Evolutionary conservation across 2,329 filamentous ascomycete species (phyloP).

Genomic region (Pseudogymnoascus sp.): DNA sequence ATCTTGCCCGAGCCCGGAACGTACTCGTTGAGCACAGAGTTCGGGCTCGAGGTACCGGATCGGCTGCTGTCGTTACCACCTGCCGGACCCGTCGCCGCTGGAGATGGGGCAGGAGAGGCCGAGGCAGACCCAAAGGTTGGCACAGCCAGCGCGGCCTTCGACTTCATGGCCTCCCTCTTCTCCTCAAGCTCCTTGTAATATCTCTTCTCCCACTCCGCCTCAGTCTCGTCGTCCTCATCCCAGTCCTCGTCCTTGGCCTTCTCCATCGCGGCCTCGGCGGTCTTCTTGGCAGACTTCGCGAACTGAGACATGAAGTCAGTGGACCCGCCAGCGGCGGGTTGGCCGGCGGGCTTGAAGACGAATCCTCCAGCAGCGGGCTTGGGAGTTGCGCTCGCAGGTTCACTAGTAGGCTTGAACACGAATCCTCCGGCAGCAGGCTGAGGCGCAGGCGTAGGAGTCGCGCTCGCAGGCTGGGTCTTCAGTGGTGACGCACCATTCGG

Average conservation of each 20-base stretch:
- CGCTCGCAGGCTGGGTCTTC: neutral
- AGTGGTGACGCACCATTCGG: neutral
- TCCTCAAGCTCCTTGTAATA: constrained; percentile 14
- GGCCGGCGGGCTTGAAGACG: neutral
- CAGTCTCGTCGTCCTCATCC: constrained; percentile 25
- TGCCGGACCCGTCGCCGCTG: neutral
- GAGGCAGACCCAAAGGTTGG: constrained; percentile 16
- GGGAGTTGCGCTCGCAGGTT: too few species aligned
- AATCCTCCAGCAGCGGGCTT: too few species aligned
- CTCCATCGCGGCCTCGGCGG: constrained; percentile 21
- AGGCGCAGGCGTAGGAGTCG: neutral
- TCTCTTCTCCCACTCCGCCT: constrained; percentile 16
- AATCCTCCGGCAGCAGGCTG: neutral
- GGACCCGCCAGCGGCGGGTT: neutral
- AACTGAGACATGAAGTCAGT: constrained; percentile 23
- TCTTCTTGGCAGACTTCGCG: constrained; percentile 18
- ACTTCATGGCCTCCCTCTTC: neutral
- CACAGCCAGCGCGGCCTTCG: neutral
- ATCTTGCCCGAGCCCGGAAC: constrained; percentile 14
- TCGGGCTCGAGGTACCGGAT: constrained; percentile 3
- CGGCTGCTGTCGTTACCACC: constrained; percentile 12
- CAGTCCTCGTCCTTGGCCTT: constrained; percentile 24
- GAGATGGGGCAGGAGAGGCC: constrained; percentile 12
- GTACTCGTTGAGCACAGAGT: constrained; percentile 23
- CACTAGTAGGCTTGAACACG: neutral